Evolutionary conservation across 768 basidiomycete species (phyloP).

Genomic region (Amanita pseudoporphyria): DNA sequence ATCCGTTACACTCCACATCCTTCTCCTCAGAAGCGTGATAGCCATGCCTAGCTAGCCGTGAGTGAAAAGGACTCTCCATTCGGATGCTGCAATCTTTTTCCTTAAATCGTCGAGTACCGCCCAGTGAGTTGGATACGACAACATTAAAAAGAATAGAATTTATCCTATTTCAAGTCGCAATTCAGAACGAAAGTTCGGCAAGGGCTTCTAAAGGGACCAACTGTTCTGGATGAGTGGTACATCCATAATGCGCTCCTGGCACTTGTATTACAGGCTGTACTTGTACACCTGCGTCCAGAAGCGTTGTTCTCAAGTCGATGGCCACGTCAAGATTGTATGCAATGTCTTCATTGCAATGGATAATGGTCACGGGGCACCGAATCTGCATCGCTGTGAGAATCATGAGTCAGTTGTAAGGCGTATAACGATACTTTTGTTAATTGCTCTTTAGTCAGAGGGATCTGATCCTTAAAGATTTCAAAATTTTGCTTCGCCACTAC

Average conservation of each 20-base stretch:
- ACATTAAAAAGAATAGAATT: not conserved
- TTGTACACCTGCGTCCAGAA: constrained; percentile 15
- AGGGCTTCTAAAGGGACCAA: constrained; percentile 7
- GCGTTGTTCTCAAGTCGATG: constrained; percentile 12
- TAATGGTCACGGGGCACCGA: constrained; percentile 18
- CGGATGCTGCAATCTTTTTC: not conserved
- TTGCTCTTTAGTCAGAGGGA: constrained; percentile 6
- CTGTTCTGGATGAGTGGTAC: constrained; percentile 16
- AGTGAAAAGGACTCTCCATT: not conserved
- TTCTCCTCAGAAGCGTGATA: not conserved
- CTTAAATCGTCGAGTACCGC: not conserved
- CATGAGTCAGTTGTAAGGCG: not conserved
- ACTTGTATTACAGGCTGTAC: constrained; percentile 15
- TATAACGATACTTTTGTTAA: constrained; percentile 15
- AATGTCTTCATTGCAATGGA: constrained; percentile 21
- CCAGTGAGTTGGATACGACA: not conserved
- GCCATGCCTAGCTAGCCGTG: not conserved
- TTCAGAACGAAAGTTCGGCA: not conserved
- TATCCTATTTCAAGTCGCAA: not conserved
- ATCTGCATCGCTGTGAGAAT: constrained; percentile 11
- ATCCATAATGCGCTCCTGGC: constrained; percentile 21
- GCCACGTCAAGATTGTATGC: constrained; percentile 18
- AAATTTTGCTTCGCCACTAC: not conserved
- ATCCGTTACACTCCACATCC: not conserved
- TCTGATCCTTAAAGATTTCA: not conserved